Conservation (phyloP, 257 asterid genomes). For the Solanum appendiculatum region DNA sequence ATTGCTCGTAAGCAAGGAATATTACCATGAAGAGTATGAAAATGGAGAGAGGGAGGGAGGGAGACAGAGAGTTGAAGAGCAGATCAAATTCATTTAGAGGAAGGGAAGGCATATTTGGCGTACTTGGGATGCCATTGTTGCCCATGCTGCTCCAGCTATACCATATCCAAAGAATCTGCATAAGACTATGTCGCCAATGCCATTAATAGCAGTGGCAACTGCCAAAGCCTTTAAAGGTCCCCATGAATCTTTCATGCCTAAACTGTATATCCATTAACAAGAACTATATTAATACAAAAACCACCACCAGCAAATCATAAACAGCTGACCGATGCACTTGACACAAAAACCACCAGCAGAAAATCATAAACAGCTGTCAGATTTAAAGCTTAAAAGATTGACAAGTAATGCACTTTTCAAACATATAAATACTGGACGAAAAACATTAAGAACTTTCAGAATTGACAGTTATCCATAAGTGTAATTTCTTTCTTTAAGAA, state of each 20-base stretch:
- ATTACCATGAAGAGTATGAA: not conserved
- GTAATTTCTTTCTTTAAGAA: not conserved
- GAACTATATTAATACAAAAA: not conserved
- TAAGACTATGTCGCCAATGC: conserved; percentile 72
- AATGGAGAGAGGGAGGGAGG: not conserved
- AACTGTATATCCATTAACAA: conserved; percentile 32
- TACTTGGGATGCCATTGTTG: conserved; percentile 96
- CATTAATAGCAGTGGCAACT: conserved; percentile 77
- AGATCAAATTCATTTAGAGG: not conserved
- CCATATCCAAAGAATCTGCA: conserved; percentile 81
- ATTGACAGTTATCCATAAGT: not conserved
- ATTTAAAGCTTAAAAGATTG: not conserved
- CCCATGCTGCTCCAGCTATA: conserved; percentile 99
- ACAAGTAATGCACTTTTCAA: not conserved
- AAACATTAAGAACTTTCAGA: not conserved
- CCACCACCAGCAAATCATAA: not conserved
- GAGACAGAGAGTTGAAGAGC: conserved; percentile 1
- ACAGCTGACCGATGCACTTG: not conserved
- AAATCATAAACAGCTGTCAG: not conserved
- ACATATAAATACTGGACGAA: not conserved
- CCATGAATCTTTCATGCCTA: conserved; percentile 98
- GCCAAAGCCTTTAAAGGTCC: conserved; percentile 94
- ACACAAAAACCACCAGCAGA: not conserved
- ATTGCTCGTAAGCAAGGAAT: not conserved
- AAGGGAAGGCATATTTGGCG: not conserved